phyloP scores from a whole-genome alignment of 2,329 filamentous ascomycete species.

The Penicillium sp. region DNA sequence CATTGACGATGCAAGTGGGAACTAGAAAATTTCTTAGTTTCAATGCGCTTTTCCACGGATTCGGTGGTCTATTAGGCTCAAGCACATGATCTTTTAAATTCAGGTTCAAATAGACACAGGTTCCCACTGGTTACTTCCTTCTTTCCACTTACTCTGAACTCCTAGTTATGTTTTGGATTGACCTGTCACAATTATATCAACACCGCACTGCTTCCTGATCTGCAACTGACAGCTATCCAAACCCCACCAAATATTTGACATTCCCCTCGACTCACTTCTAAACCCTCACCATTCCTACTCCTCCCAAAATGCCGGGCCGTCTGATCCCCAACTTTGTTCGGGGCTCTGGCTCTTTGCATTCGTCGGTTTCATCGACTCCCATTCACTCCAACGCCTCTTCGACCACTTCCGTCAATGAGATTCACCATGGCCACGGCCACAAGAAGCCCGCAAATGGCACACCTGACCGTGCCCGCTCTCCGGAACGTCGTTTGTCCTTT shows the following conservation, averaged over 20 bases:
- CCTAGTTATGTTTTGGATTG: slow-evolving; percentile 17
- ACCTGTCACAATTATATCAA: slow-evolving; percentile 21
- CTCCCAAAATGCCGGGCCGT: slow-evolving; percentile 40
- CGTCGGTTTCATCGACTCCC: slow-evolving; percentile 27
- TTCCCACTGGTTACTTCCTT: slow-evolving; percentile 18
- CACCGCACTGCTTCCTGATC: slow-evolving; percentile 28
- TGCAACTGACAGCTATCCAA: neutral
- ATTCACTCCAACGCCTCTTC: slow-evolving; percentile 39
- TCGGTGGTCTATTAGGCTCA: slow-evolving; percentile 16
- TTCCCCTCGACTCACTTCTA: neutral
- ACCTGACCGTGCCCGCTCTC: slow-evolving; percentile 34
- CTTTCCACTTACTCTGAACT: slow-evolving; percentile 8
- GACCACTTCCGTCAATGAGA: slow-evolving; percentile 40
- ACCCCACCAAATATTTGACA: neutral
- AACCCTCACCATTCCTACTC: neutral
- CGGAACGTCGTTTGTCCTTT: slow-evolving; percentile 44
- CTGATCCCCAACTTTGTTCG: slow-evolving; percentile 43
- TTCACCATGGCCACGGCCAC: slow-evolving; percentile 18
- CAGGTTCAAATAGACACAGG: slow-evolving; percentile 23
- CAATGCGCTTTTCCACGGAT: slow-evolving; percentile 22
- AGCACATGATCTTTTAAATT: slow-evolving; percentile 22
- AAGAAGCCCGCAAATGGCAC: slow-evolving; percentile 30
- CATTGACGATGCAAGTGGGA: slow-evolving; percentile 25
- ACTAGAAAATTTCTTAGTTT: slow-evolving; percentile 23
- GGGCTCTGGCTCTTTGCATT: slow-evolving; percentile 32